Evolutionary conservation across 2,329 filamentous ascomycete species (phyloP), one percentile per base, ranked within the genome.

Genomic region (Verticillium zaregamsianum): DNA sequence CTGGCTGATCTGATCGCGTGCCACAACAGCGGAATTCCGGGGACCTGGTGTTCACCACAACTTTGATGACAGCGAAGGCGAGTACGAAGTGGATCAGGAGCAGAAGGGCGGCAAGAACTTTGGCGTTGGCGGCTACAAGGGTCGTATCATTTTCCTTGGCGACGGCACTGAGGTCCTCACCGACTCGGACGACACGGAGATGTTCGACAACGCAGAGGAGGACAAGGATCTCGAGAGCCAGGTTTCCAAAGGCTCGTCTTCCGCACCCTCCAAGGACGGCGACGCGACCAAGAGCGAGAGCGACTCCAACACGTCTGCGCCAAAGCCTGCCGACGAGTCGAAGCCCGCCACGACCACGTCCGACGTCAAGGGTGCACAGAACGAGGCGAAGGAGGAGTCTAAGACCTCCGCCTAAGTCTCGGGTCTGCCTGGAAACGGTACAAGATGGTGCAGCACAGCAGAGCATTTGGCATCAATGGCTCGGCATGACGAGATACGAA

Each of bases 131-230:
- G 90, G 89, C 74, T 90, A 90, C 75, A 86, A 87, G 75, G 92
- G 93, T 69, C 89, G 93, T 70, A 93, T 97, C 76, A 98, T 98
- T 76, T 89, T 97, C 74, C 86, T 99, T 69, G 93, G 94, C 68
- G 93, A 98, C 80, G 95, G 94, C 71, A 96, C 92, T 71, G 93
- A 97, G 81, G 87, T 96, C 74, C 82, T 93, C 72, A 92, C 92
- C 68, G 92, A 95, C 77, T 90, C 90, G 74, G 89, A 93, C 76
- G 93, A 97, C 73, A 88, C 90, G 66, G 93, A 97, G 71, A 94
- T 97, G 89, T 96, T 97, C 78, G 92, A 97, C 76, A 89, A 93
- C 72, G 76, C 80, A 70, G 90, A 92, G 73, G 92, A 96, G 72
- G 91, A 96, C 72, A 91, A 92, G 75, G 93, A 97, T 73, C 83